These are phyloP conservation scores for Spizellomyces sp. DNA, from an alignment of 192 early-diverging fungal species.

Conservation along the genomic window DNA sequence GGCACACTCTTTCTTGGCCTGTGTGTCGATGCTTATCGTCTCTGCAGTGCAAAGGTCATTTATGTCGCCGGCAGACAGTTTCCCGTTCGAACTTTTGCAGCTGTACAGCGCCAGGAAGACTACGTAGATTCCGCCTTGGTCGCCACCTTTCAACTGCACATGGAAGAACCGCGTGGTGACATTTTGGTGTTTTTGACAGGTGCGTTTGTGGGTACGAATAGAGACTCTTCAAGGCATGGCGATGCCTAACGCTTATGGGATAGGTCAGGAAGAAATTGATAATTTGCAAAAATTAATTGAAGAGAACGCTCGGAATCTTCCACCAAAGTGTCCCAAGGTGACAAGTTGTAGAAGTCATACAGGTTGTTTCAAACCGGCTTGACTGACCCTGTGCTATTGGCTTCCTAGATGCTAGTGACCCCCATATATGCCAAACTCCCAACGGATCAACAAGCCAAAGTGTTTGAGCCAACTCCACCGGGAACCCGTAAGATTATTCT, in stretches of 20 bases:
- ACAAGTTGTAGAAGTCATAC: background rate
- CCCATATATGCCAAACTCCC: conserved; percentile 94
- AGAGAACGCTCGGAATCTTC: conserved; percentile 68
- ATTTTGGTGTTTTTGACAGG: conserved; percentile 91
- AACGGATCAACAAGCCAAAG: conserved; percentile 80
- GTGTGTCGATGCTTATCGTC: conserved; percentile 1
- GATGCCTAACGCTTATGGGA: background rate
- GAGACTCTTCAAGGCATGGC: too few relatives aligned
- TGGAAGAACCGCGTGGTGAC: conserved; percentile 82
- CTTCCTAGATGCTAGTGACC: conserved; percentile 64
- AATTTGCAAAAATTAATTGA: conserved; percentile 80
- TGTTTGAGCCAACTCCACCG: conserved; percentile 86
- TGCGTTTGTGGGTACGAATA: conserved; percentile 10
- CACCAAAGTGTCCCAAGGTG: conserved; percentile 37
- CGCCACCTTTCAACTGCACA: conserved; percentile 87
- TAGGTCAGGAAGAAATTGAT: conserved; percentile 90
- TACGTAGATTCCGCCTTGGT: conserved; percentile 89
- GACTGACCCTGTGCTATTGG: background rate
- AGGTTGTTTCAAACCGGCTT: too few relatives aligned
- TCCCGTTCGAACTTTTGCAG: conserved; percentile 82
- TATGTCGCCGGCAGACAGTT: conserved; percentile 90
- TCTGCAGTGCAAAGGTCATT: conserved; percentile 70
- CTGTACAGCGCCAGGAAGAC: conserved; percentile 80
- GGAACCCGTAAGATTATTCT: conserved; percentile 90
- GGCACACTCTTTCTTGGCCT: background rate